Base-by-base conservation (phyloP, 192 early-diverging fungal genomes). In the Geranomyces michiganensis region DNA sequence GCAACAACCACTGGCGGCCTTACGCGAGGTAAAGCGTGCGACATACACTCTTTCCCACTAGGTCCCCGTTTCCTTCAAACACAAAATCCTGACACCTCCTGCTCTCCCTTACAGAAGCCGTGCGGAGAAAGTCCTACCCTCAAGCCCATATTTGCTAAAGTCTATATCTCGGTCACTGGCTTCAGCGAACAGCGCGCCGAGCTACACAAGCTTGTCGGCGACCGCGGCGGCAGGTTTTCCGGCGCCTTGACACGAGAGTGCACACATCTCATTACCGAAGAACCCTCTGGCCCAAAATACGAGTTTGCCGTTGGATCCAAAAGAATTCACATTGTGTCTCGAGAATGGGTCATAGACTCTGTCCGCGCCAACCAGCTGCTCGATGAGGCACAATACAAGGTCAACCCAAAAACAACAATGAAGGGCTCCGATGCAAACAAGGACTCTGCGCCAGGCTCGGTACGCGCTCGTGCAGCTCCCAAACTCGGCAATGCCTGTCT, bases 181-280 rank as follows among this genome's bases (percentile, higher is more conserved):
- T 61, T 65, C 41, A 55, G 14, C 10, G 13, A 30, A 21, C 19
- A 49, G 67, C 14, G 63, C 29, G 22, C 14, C 15, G 29, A 3
- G 21, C 6, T 71, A 9, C 22, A 55, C 0, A 19, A 21, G 31
- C 63, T 53, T 14, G 51, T 71, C 19, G 19, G 26, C 41, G 24
- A 71, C 2, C 22, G 15, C 45, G 78, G 78, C 21, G 78, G 73
- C 4, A 43, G 15, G n/a, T 76, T 76, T 30, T n/a, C 33, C 10
- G 27, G 46, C 8, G 51, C 72, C 36, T 44, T 79, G 31, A 53
- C 68, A 0, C 31, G 43, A 13, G 29, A 45, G 12, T 79, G 78
- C 71, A 76, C 78, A 24, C 78, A 79, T 60, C 70, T 79, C 29
- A 65, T 79, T 33, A 70, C 71, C 1, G 36, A 32, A 0, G 8